Evolutionary conservation across 495 filamentous ascomycete species (phyloP).

Genomic region (Penicillium cosmopolitanum): DNA sequence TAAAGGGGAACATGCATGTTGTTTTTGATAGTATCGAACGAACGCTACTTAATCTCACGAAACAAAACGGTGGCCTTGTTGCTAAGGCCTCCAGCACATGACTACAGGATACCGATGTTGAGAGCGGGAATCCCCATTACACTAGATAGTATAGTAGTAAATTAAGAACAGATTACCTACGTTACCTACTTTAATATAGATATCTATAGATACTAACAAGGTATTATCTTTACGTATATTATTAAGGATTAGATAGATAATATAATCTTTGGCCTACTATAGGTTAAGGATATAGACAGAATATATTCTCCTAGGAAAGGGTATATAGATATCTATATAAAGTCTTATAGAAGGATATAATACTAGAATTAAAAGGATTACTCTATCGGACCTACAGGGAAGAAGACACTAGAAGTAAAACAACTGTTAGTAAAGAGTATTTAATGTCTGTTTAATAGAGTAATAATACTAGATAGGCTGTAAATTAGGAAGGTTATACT

Average conservation of each 20-base stretch:
- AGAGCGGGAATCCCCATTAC: too few species aligned
- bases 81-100: too few species aligned
- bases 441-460: background rate
- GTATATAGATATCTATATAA: conserved; percentile 19
- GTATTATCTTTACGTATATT: background rate
- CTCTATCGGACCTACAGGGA: conserved; percentile 1
- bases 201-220: background rate
- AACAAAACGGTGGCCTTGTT: too few species aligned
- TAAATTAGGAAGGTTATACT: background rate
- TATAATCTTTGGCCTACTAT: background rate
- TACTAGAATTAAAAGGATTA: too few species aligned
- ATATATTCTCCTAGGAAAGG: conserved; percentile 18
- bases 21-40: too few species aligned
- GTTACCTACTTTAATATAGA: too few species aligned
- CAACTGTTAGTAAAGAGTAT: background rate
- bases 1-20: too few species aligned
- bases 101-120: too few species aligned
- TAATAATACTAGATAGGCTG: background rate
- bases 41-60: too few species aligned
- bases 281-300: background rate
- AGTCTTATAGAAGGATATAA: too few species aligned
- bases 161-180: background rate
- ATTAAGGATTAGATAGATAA: background rate
- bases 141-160: background rate
- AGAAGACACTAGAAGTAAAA: conserved; percentile 9